These are phyloP conservation scores for Umbelopsis sp. DNA, from an alignment of 371 early-diverging fungal genomes.

Conservation along the genomic window DNA sequence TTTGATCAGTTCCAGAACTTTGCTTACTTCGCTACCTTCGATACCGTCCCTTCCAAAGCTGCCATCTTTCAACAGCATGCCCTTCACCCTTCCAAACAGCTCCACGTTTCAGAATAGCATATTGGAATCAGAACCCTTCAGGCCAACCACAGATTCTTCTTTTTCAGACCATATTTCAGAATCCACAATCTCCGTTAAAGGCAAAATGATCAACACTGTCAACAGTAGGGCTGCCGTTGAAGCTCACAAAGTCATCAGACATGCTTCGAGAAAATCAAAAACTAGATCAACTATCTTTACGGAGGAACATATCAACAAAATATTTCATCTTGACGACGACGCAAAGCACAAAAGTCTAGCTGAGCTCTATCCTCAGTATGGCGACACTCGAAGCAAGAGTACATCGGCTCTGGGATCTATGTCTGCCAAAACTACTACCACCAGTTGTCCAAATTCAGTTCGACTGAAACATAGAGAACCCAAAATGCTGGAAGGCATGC, in stretches of 20 bases:
- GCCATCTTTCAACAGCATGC: constrained; percentile 6
- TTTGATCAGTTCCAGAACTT: neutral
- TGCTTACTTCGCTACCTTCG: constrained; percentile 6
- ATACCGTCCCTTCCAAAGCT: constrained; percentile 3
- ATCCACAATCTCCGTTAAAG: neutral
- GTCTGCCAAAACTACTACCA: neutral
- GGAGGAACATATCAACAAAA: constrained; percentile 26
- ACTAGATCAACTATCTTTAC: constrained; percentile 33
- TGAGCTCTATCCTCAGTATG: constrained; percentile 15
- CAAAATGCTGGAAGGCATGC: neutral
- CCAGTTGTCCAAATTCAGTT: neutral
- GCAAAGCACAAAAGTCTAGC: constrained; percentile 6
- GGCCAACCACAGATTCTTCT: neutral
- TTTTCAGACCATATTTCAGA: neutral
- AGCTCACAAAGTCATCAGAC: constrained; percentile 33
- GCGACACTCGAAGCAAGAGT: constrained; percentile 3
- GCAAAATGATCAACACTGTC: neutral
- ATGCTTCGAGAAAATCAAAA: constrained; percentile 33
- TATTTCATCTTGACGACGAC: constrained; percentile 2
- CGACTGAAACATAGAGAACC: constrained; percentile 1
- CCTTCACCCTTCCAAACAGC: neutral
- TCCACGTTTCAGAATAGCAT: neutral
- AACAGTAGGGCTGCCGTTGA: constrained; percentile 5
- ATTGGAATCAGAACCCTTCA: neutral
- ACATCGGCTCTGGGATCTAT: neutral